Evolutionary conservation across 2,329 filamentous ascomycete genomes (phyloP), one percentile per base, ranked within the genome.

Genomic region (Biscogniauxia sp.): DNA sequence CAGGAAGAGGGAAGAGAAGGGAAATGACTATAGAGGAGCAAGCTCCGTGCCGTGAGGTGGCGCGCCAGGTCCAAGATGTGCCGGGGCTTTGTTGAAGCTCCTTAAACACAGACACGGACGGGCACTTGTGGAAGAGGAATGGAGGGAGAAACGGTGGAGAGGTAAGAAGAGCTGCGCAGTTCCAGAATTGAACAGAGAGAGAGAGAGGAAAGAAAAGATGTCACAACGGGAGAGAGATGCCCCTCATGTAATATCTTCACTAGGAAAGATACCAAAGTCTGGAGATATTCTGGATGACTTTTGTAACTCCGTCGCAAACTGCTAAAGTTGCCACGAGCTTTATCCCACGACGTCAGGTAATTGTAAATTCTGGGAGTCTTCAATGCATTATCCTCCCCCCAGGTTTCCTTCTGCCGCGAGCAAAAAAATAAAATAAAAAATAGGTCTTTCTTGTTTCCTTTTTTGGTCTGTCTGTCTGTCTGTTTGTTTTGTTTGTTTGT

Each of bases 241-340:
- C 64, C 61, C 58, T 65, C 63, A 68, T 64, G 59, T 65, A 66
- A 69, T 66, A 65, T 64, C 67, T 68, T 70, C 68, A 68, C 62
- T 62, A 64, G 52, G 53, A 66, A 61, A 66, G 66, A 69, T 64
- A 67, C 65, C 62, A 61, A 61, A 69, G 64, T 64, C 66, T 64
- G 65, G 64, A 61, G 64, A 66, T 32, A 32, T 62, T 65, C 61
- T 66, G 62, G 61, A 64, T 65, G 60, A 66, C 62, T 65, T 64
- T 62, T 56, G 65, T 59, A 45, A 60, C 56, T 60, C 61, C 58
- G 62, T 66, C 61, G 60, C 61, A 63, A 63, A 61, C 51, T 63
- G 62, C 60, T 65, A 65, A 65, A 65, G 59, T 50, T 63, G 62
- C 60, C 66, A 65, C 64, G 64, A 56, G 58, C 53, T 55, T 55